A percentile compares a stretch with the other conserved stretches of the same genome.
phyloP scores from a whole-genome alignment of 1,284 basidiomycete species.

The Trametes pubescens region DNA sequence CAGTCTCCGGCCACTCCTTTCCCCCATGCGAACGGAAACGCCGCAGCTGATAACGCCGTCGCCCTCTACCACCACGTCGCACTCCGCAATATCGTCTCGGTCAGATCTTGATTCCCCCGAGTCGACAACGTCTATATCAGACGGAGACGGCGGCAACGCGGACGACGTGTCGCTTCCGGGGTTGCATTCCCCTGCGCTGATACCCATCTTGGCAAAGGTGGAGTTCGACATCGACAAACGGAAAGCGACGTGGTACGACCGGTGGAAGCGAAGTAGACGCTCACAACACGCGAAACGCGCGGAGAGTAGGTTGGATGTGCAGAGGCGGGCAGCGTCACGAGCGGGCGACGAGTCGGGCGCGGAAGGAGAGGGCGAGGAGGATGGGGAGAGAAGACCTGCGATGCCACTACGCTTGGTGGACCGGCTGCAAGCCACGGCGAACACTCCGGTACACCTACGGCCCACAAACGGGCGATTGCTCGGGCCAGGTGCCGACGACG shows the following conservation, averaged over 20 bases:
- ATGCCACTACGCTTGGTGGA: constrained; percentile 60
- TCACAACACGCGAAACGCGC: constrained; percentile 63
- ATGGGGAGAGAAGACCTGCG: constrained; percentile 45
- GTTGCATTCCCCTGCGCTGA: constrained; percentile 64
- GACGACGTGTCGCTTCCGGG: constrained; percentile 71
- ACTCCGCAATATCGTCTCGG: constrained; percentile 55
- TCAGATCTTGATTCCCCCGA: constrained; percentile 66
- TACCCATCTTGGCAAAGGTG: constrained; percentile 86
- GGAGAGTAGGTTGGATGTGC: constrained; percentile 49
- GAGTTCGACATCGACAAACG: constrained; percentile 86
- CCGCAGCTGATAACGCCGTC: constrained; percentile 56
- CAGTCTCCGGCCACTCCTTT: constrained; percentile 56
- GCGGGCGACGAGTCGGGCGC: constrained; percentile 29
- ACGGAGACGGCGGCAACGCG: constrained; percentile 45
- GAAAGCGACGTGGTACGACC: constrained; percentile 82
- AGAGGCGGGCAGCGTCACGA: constrained; percentile 37
- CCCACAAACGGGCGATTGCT: constrained; percentile 35
- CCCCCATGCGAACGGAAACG: constrained; percentile 48
- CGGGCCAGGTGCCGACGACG: constrained; percentile 37
- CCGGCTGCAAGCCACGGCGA: constrained; percentile 51
- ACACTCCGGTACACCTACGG: constrained; percentile 42
- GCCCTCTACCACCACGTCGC: constrained; percentile 56
- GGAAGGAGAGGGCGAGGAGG: constrained; percentile 35
- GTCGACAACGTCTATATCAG: constrained; percentile 55
- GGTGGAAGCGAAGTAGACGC: constrained; percentile 74